Evolutionary conservation across 78 protist genomes (phyloP).

Genomic region (Creolimax fragrantissima): DNA sequence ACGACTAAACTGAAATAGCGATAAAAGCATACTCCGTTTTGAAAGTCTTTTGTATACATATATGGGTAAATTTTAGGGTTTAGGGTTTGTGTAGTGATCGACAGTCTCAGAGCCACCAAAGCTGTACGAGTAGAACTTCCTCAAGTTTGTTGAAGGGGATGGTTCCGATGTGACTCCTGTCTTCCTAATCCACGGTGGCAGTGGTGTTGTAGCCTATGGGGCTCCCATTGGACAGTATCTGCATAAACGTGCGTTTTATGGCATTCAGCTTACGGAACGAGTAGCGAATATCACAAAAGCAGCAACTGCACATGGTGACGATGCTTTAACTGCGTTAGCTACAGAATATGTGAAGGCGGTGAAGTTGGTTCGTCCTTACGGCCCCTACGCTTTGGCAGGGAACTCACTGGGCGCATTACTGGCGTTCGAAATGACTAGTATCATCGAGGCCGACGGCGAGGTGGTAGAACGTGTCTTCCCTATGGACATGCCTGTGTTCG

Average conservation of each 20-base stretch:
- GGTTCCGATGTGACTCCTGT: not conserved
- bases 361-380: not conserved
- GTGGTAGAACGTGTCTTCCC: not conserved
- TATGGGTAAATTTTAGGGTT: too few species aligned
- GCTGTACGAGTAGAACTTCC: not conserved
- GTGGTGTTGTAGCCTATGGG: not conserved
- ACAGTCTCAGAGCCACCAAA: not conserved
- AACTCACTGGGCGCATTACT: not conserved
- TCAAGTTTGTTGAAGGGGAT: not conserved
- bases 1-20: too few species aligned
- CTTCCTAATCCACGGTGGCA: not conserved
- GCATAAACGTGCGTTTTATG: not conserved
- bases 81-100: not conserved
- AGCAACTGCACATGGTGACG: not conserved
- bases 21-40: too few species aligned
- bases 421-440: conserved; percentile 13
- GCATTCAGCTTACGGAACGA: not conserved
- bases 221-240: not conserved
- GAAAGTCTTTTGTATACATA: too few species aligned
- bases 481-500: not conserved
- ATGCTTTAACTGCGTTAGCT: not conserved
- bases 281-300: not conserved
- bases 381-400: conserved; percentile 2
- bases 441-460: not conserved
- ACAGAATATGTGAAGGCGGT: not conserved